Base-by-base conservation (phyloP, 352 stramenopile genomes). In the Globisporangium perplexum region DNA sequence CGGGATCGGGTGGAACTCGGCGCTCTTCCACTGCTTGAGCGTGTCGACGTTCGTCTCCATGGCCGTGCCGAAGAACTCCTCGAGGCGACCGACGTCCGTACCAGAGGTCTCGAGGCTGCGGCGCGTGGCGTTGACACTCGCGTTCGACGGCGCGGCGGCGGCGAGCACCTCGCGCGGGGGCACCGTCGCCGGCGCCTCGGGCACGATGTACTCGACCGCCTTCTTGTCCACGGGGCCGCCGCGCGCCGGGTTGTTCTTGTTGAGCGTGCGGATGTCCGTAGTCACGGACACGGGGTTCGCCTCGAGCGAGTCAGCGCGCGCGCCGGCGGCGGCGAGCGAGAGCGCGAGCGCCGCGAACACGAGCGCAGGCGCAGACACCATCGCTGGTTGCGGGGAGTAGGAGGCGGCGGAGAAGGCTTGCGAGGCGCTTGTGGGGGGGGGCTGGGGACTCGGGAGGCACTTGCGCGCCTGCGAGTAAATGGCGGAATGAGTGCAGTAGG, bases 1-100 rank as follows among this genome's bases (percentile, higher is more conserved):
- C 39, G 74, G 66, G 52, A 78, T 71, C 26, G 72, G 72, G 23
- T 72, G 35, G 57, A 66, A 42, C 36, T 42, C 36, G 36, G 36
- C 36, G 14, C 2, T 42, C 1, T 42, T n/a, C 36, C 36, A 42
- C 36, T 42, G 36, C 36, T 20, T 20, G 42, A 56, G 50, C 38
- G 11, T 42, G 4, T 41, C 26, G 18, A 57, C 2, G 39, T 49
- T 49, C 15, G 36, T 24, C 39, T 57, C 50, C 42, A 57, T 49
- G 2, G 6, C 3, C 12, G 28, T 20, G 15, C 42, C 39, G 30
- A 57, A 57, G 28, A 41, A 30, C 7, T 28, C 28, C 8, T 39
- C 26, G 6, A 57, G 26, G 2, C 39, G 39, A 7, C 42, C 24
- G 2, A 57, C 20, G 39, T 57, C 50, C 24, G 50, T 42, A 30